Percentiles rank a stretch among this genome's conserved stretches.
Evolutionary conservation across 2,329 filamentous ascomycete species (phyloP).

Genomic region (Colletotrichum siamense): DNA sequence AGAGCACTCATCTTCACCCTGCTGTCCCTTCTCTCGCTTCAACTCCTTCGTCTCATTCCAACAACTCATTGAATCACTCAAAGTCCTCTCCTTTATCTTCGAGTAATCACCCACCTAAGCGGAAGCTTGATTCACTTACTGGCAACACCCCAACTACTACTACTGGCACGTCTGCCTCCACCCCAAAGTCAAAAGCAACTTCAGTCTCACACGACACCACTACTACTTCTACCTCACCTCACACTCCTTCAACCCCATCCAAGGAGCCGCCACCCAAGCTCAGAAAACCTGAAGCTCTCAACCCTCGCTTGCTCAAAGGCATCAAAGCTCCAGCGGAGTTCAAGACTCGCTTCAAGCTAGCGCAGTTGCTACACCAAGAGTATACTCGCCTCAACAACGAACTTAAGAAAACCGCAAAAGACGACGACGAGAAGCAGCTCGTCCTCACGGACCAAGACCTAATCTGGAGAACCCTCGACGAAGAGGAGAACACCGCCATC

Average conservation of each 20-base stretch:
- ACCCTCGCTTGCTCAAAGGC: slow-evolving; percentile 68
- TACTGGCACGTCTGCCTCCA: neutral
- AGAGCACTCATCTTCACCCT: neutral
- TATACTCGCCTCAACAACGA: slow-evolving; percentile 71
- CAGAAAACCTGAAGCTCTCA: slow-evolving; percentile 61
- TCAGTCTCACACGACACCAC: neutral
- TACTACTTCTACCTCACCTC: neutral
- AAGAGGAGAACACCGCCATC: slow-evolving; percentile 78
- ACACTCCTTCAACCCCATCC: slow-evolving; percentile 16
- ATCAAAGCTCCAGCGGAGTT: slow-evolving; percentile 62
- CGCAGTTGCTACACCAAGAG: slow-evolving; percentile 70
- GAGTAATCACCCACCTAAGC: slow-evolving; percentile 3
- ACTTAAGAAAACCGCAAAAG: slow-evolving; percentile 56
- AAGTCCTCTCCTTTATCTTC: slow-evolving; percentile 14
- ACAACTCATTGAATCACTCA: slow-evolving; percentile 7
- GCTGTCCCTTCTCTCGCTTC: slow-evolving; percentile 2
- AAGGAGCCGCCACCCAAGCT: slow-evolving; percentile 20
- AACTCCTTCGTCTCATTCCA: slow-evolving; percentile 10
- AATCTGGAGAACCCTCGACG: slow-evolving; percentile 72
- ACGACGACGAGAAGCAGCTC: slow-evolving; percentile 55
- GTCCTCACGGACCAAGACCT: slow-evolving; percentile 69
- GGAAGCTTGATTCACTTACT: neutral
- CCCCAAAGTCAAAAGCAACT: neutral
- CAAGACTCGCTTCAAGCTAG: slow-evolving; percentile 58
- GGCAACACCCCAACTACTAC: neutral